Conservation (phyloP, 305 asterid species). For the Solanum hybrid region DNA sequence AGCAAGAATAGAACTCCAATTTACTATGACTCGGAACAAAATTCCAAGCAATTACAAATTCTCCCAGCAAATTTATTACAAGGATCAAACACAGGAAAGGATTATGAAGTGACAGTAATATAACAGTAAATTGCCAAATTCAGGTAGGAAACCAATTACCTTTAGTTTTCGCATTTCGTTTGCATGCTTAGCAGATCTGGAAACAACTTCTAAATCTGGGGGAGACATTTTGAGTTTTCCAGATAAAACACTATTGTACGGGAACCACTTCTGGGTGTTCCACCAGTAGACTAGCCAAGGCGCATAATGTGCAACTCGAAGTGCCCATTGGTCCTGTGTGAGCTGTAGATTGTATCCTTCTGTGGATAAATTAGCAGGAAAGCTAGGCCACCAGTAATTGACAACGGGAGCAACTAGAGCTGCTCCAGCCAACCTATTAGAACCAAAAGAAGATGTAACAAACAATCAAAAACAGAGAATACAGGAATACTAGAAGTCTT, state of each 20-base stretch:
- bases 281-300: slow-evolving; percentile 70
- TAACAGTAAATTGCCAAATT: not conserved
- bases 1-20: not conserved
- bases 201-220: slow-evolving; percentile 33
- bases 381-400: slow-evolving; percentile 64
- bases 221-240: slow-evolving; percentile 33
- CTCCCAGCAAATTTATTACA: not conserved
- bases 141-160: not conserved
- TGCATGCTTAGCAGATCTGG: slow-evolving; percentile 3
- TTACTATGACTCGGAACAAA: not conserved
- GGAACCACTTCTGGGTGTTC: slow-evolving; percentile 69
- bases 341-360: slow-evolving; percentile 41
- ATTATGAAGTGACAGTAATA: not conserved
- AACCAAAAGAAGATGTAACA: not conserved
- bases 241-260: slow-evolving; percentile 34
- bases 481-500: not conserved
- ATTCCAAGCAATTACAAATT: not conserved
- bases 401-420: slow-evolving; percentile 45
- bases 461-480: not conserved
- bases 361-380: slow-evolving; percentile 36
- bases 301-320: slow-evolving; percentile 47
- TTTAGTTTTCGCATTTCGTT: not conserved
- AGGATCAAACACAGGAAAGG: not conserved
- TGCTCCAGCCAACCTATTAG: slow-evolving; percentile 50
- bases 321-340: slow-evolving; percentile 52